A percentile compares a stretch with the other conserved stretches of the same genome.
These are phyloP conservation scores for Aureobasidium musti DNA, from an alignment of 2,329 filamentous ascomycete species.

Conservation along the genomic window DNA sequence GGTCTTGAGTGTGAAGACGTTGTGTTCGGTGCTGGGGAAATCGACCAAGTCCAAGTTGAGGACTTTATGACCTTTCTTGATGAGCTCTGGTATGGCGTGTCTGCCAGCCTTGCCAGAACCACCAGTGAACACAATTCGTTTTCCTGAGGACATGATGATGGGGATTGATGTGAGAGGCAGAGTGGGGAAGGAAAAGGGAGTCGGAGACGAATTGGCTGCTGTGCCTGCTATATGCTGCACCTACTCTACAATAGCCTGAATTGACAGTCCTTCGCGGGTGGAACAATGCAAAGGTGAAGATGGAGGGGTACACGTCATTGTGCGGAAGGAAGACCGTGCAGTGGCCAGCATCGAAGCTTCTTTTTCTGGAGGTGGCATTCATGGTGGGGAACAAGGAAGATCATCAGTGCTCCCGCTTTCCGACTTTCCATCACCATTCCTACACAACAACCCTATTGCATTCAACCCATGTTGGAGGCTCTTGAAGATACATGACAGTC, in stretches of 20 bases:
- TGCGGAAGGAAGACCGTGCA: slow-evolving; percentile 8
- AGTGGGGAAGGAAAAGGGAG: background rate
- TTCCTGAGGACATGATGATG: slow-evolving; percentile 36
- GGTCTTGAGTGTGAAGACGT: slow-evolving; percentile 57
- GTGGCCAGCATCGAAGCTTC: slow-evolving; percentile 1
- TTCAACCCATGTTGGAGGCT: slow-evolving; percentile 16
- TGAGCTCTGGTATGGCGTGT: slow-evolving; percentile 56
- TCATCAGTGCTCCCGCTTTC: background rate
- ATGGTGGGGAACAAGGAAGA: slow-evolving; percentile 7
- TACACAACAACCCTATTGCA: background rate
- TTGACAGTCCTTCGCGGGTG: background rate
- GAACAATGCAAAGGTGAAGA: slow-evolving; percentile 3
- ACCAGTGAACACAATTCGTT: slow-evolving; percentile 56
- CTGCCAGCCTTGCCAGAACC: slow-evolving; percentile 59
- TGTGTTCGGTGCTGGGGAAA: slow-evolving; percentile 39
- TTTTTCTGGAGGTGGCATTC: slow-evolving; percentile 10
- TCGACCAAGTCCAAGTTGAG: slow-evolving; percentile 58
- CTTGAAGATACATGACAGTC: slow-evolving; percentile 38
- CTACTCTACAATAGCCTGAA: slow-evolving; percentile 4
- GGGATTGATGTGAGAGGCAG: background rate
- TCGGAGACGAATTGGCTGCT: background rate
- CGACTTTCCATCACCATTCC: background rate
- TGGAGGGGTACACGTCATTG: slow-evolving; percentile 3
- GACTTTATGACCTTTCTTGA: slow-evolving; percentile 54
- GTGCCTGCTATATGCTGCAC: background rate